Percentiles rank a stretch among this genome's conserved stretches.
Conservation (phyloP, 2,329 filamentous ascomycete species). For the Akanthomyces uredinophilus region DNA sequence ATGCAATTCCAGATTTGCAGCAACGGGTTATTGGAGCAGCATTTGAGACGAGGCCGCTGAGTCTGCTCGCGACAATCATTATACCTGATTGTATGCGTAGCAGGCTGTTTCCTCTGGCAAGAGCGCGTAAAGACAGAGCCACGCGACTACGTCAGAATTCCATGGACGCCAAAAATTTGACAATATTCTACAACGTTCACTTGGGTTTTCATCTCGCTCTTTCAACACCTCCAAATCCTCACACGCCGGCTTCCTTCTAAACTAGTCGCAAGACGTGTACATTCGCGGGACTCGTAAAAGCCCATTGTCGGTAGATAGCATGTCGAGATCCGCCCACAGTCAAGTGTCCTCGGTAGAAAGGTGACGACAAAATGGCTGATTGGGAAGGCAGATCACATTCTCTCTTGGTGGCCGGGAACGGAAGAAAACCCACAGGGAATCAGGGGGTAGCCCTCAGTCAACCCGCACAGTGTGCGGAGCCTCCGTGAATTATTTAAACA, state of each 20-base stretch:
- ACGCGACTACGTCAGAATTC: background rate
- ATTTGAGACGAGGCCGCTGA: too few species aligned
- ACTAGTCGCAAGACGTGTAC: background rate
- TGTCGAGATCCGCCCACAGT: conserved; percentile 51
- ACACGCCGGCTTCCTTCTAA: background rate
- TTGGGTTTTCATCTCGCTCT: background rate
- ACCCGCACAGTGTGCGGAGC: conserved; percentile 47
- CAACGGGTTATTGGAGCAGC: background rate
- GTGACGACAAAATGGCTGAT: conserved; percentile 35
- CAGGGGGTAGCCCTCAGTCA: conserved; percentile 46
- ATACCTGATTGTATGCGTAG: too few species aligned
- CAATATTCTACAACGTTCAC: background rate
- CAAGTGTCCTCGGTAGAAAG: conserved; percentile 35
- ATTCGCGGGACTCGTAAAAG: background rate
- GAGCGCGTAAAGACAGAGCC: background rate
- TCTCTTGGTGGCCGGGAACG: conserved; percentile 51
- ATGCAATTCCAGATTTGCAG: background rate
- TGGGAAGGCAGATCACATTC: conserved; percentile 43
- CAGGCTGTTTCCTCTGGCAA: background rate
- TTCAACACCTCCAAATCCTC: background rate
- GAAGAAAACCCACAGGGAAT: conserved; percentile 46
- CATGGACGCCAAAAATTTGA: background rate
- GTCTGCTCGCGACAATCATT: background rate
- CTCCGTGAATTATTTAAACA: conserved; percentile 44
- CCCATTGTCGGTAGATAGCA: conserved; percentile 15